Evolutionary conservation across 345 rosid species (phyloP).

Genomic region (Acer campestre): DNA sequence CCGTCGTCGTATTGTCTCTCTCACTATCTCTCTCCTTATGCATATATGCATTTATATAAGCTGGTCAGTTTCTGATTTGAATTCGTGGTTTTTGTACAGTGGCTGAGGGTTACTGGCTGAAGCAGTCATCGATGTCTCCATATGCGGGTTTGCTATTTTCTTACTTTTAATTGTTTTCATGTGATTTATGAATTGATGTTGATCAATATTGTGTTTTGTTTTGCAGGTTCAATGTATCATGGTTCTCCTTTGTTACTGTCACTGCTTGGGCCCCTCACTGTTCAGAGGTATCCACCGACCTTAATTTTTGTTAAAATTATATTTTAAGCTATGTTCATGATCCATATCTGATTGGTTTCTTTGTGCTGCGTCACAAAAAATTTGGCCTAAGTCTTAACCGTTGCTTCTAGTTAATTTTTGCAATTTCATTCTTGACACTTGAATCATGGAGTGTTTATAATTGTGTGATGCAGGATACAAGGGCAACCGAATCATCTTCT

Average conservation of each 20-base stretch:
- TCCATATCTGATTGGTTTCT: not conserved
- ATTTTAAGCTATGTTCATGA: not conserved
- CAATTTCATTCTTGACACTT: not conserved
- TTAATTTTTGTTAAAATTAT: not conserved
- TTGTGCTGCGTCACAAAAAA: not conserved
- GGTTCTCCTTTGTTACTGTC: slow-evolving; percentile 88
- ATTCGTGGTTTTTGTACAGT: slow-evolving; percentile 40
- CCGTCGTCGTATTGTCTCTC: slow-evolving; percentile 72
- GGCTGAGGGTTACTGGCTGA: slow-evolving; percentile 97
- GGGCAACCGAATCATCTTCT: slow-evolving; percentile 74
- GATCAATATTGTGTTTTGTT: slow-evolving; percentile 12
- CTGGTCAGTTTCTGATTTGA: not conserved
- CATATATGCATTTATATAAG: not conserved
- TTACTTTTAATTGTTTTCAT: not conserved
- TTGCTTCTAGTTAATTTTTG: not conserved
- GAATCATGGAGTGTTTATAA: not conserved
- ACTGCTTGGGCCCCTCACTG: slow-evolving; percentile 78
- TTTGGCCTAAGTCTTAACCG: not conserved
- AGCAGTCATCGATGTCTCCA: slow-evolving; percentile 89
- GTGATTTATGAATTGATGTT: not conserved
- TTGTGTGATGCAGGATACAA: slow-evolving; percentile 58
- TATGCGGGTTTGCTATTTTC: slow-evolving; percentile 58
- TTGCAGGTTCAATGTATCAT: slow-evolving; percentile 93
- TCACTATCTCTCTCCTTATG: slow-evolving; percentile 7
- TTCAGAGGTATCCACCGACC: slow-evolving; percentile 49